Evolutionary conservation across 148 eudicot species (phyloP), one percentile per base, ranked within the genome.

Genomic region (Rhododendron kiyosumense): DNA sequence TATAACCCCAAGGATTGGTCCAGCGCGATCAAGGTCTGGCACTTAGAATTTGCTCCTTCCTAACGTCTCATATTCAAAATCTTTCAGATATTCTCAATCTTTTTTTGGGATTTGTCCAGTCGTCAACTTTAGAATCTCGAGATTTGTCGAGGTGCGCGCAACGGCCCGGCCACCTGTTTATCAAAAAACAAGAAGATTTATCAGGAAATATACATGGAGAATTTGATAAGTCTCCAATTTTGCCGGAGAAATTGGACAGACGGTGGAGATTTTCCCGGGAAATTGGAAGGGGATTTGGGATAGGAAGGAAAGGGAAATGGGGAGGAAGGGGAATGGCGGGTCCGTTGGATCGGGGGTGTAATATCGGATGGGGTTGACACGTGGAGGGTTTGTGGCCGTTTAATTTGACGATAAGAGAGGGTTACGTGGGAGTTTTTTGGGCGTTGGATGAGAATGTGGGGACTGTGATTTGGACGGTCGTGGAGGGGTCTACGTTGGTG

Each of bases 401-500:
- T 85, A 49, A 43, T 84, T 79, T 87, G 69, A 28, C 7, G 89
- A 87, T 89, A 89, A 83, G 86, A 48, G 2, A 13, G 36, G 78
- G 17, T 65, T 41, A 74, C 87, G 84, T 85, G 89, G 91, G 80
- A 22, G 5, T 1, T 36, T 36, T 1, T 0, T 22, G 9, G 48
- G 28, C 67, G 88, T 89, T 85, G 89, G 88, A 87, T 85, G 75
- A 11, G 36, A 18, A 15, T 5, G 87, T 82, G 86, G 89, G 90
- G 87, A 82, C 49, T 8, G 22, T 10, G 24, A 26, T 20, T 48
- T 4, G 48, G 81, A 85, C 54, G 90, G 87, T 18, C 26, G 7
- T 30, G 41, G 20, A 71, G 20, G 36, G 41, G 76, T 41, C 15
- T 32, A 71, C 38, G 76, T 71, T 26, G 38, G 22, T 71, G 76